Percentiles rank a stretch among this genome's conserved stretches.
Evolutionary conservation across 2,329 filamentous ascomycete genomes (phyloP).

Genomic region (Thielaviopsis musarum): DNA sequence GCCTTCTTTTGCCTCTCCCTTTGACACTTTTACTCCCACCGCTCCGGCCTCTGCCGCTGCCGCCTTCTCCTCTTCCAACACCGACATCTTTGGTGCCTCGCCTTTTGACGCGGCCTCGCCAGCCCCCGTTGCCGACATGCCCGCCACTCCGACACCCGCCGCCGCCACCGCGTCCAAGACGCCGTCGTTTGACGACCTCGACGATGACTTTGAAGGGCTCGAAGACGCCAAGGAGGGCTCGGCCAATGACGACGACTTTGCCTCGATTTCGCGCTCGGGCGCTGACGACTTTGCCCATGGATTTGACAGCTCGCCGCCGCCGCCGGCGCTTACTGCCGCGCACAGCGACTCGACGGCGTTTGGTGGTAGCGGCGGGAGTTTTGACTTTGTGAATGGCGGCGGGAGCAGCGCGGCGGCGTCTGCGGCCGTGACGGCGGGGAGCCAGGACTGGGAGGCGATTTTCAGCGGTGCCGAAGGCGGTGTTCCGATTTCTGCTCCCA

Average conservation of each 20-base stretch:
- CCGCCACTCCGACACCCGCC: conserved; percentile 17
- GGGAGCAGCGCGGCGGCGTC: conserved; percentile 14
- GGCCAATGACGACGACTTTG: conserved; percentile 60
- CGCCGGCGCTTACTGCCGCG: conserved; percentile 24
- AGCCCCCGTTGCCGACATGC: conserved; percentile 13
- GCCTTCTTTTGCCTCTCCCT: not conserved
- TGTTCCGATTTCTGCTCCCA: not conserved
- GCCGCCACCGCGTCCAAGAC: conserved; percentile 20
- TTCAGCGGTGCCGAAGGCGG: not conserved
- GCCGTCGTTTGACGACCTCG: conserved; percentile 55
- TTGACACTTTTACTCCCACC: not conserved
- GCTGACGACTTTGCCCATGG: conserved; percentile 67
- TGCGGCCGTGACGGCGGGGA: conserved; percentile 24
- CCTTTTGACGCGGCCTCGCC: conserved; percentile 14
- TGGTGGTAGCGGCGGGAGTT: conserved; percentile 36
- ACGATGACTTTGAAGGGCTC: conserved; percentile 66
- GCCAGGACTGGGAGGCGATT: conserved; percentile 14
- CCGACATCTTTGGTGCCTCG: conserved; percentile 25
- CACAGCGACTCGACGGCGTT: conserved; percentile 38
- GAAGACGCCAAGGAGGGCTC: conserved; percentile 71
- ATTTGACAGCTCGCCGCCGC: conserved; percentile 53
- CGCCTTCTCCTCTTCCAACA: conserved; percentile 14
- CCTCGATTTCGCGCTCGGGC: conserved; percentile 52
- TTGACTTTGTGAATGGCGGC: conserved; percentile 34
- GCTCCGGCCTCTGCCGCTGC: conserved; percentile 13